phyloP scores from a whole-genome alignment of 2,329 filamentous ascomycete genomes.

The Penicillium olsonii region DNA sequence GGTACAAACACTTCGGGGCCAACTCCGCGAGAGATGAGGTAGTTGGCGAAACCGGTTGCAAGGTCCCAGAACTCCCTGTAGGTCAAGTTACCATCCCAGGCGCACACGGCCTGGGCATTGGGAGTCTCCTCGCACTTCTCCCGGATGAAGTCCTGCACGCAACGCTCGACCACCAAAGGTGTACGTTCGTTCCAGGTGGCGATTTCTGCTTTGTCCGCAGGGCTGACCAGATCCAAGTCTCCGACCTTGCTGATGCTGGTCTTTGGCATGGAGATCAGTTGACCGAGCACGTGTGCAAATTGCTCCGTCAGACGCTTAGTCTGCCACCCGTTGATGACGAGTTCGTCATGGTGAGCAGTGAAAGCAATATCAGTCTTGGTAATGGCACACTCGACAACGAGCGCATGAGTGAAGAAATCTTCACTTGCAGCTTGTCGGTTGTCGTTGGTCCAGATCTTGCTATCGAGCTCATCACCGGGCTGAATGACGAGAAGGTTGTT shows the following conservation, averaged over 20 bases:
- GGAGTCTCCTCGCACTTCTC: constrained; percentile 28
- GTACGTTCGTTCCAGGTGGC: constrained; percentile 33
- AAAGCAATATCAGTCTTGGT: constrained; percentile 55
- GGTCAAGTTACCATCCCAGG: constrained; percentile 38
- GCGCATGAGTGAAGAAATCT: constrained; percentile 59
- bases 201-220: constrained; percentile 35
- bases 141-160: constrained; percentile 36
- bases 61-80: constrained; percentile 33
- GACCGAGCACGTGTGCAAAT: constrained; percentile 43
- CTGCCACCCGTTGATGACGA: constrained; percentile 53
- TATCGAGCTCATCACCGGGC: constrained; percentile 26
- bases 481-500: constrained; percentile 51
- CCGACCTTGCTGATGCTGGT: constrained; percentile 24
- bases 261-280: constrained; percentile 32
- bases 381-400: constrained; percentile 67
- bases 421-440: constrained; percentile 60
- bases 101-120: constrained; percentile 34
- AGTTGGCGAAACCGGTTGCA: constrained; percentile 33
- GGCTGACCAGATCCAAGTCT: constrained; percentile 35
- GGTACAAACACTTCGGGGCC: constrained; percentile 35
- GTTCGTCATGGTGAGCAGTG: constrained; percentile 67
- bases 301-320: constrained; percentile 59
- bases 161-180: constrained; percentile 28
- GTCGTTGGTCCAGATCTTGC: constrained; percentile 32
- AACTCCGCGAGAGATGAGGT: constrained; percentile 34